Conservation (phyloP, 768 basidiomycete species). For the Crucibulum laeve region DNA sequence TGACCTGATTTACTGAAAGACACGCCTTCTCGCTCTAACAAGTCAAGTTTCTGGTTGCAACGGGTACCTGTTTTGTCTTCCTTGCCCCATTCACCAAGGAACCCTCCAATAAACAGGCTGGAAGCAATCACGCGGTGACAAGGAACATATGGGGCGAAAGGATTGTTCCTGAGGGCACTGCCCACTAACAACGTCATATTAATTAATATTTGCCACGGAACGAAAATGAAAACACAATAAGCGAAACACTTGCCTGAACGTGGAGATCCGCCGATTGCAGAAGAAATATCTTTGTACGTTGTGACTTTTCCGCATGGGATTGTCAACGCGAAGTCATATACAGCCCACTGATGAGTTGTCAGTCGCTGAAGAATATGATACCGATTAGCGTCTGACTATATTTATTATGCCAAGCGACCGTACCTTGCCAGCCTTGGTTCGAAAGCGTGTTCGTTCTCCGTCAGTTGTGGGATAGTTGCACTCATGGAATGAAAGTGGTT, state of each 20-base stretch:
- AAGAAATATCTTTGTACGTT: slow-evolving; percentile 53
- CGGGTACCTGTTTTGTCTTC: slow-evolving; percentile 35
- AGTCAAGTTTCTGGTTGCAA: slow-evolving; percentile 41
- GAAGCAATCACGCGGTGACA: slow-evolving; percentile 71
- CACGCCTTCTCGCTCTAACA: slow-evolving; percentile 53
- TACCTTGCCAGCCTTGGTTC: slow-evolving; percentile 32
- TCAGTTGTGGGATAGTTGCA: slow-evolving; percentile 19
- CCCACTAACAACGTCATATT: slow-evolving; percentile 40
- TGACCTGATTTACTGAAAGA: slow-evolving; percentile 40
- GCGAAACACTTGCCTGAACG: slow-evolving; percentile 47
- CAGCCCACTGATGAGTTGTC: slow-evolving; percentile 53
- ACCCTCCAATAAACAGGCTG: slow-evolving; percentile 57
- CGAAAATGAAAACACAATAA: neutral
- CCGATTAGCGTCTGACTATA: neutral
- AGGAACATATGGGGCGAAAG: slow-evolving; percentile 63
- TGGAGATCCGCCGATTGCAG: slow-evolving; percentile 53
- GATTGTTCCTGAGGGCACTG: slow-evolving; percentile 56
- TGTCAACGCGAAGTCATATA: slow-evolving; percentile 48
- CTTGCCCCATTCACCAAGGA: slow-evolving; percentile 56
- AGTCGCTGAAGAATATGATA: slow-evolving; percentile 28
- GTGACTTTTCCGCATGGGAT: slow-evolving; percentile 50
- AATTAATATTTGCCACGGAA: neutral
- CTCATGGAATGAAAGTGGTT: slow-evolving; percentile 1
- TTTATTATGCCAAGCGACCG: neutral
- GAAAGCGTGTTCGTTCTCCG: slow-evolving; percentile 23